Evolutionary conservation across 2,329 filamentous ascomycete genomes (phyloP).

Genomic region (Arthrobotrys sphaeroides): DNA sequence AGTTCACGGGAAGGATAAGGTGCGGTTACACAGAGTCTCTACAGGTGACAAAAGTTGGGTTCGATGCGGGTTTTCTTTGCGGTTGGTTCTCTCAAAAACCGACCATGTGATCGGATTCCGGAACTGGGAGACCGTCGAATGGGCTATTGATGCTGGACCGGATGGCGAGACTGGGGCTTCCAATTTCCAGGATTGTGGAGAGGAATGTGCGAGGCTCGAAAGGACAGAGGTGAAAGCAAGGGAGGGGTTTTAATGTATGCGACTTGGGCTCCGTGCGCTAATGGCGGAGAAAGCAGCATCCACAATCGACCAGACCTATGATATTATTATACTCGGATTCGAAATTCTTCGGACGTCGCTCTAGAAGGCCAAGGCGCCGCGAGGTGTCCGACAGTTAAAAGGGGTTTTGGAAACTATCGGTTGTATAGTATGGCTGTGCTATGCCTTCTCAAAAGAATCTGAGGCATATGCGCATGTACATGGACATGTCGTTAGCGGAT

Average conservation of each 20-base stretch:
- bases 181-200: constrained; percentile 34
- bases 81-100: constrained; percentile 29
- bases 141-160: constrained; percentile 10
- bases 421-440: constrained; percentile 22
- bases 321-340: constrained; percentile 20
- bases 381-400: constrained; percentile 8
- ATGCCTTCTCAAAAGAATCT: constrained; percentile 31
- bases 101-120: constrained; percentile 47
- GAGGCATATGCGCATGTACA: constrained; percentile 46
- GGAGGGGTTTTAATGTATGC: constrained; percentile 36
- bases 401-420: constrained; percentile 29
- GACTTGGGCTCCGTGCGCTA: constrained; percentile 43
- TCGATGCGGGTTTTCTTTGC: constrained; percentile 52
- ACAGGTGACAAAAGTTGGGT: constrained; percentile 43
- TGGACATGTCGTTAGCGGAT: constrained; percentile 35
- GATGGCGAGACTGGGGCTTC: constrained; percentile 9
- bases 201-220: constrained; percentile 42
- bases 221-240: constrained; percentile 25
- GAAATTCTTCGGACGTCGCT: constrained; percentile 29
- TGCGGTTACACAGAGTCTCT: constrained; percentile 49
- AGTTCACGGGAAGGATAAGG: constrained; percentile 51
- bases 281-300: constrained; percentile 30
- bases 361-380: constrained; percentile 1
- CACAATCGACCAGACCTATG: constrained; percentile 30
- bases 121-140: constrained; percentile 32